Conservation (phyloP, 1,139 yeast genomes). For the Wickerhamomyces sp. region DNA sequence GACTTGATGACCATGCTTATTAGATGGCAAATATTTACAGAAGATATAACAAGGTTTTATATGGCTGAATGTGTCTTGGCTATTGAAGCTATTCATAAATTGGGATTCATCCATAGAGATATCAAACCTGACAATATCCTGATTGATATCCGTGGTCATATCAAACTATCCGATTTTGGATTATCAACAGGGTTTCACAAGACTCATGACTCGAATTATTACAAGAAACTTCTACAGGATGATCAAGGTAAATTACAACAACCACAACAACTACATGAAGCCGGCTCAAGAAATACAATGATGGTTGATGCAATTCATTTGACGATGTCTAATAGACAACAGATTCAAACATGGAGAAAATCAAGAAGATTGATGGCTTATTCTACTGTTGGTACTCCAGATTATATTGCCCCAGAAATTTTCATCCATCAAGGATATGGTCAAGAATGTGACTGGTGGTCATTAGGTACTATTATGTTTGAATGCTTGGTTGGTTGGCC, state of each 20-base stretch:
- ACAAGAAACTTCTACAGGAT: slow-evolving; percentile 66
- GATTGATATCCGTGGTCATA: slow-evolving; percentile 76
- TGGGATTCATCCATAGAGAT: slow-evolving; percentile 77
- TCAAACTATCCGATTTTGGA: slow-evolving; percentile 78
- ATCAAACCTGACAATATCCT: slow-evolving; percentile 77
- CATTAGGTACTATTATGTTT: slow-evolving; percentile 96
- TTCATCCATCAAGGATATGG: slow-evolving; percentile 97
- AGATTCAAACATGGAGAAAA: slow-evolving; percentile 98
- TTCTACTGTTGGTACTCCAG: slow-evolving; percentile 98
- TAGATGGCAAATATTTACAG: slow-evolving; percentile 83
- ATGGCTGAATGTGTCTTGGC: slow-evolving; percentile 87
- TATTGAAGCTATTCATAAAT: slow-evolving; percentile 74
- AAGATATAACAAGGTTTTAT: slow-evolving; percentile 76
- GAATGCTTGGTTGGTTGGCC: slow-evolving; percentile 99
- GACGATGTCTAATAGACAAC: slow-evolving; percentile 94
- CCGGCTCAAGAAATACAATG: slow-evolving; percentile 62
- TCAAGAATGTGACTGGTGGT: slow-evolving; percentile 99
- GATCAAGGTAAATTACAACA: slow-evolving; percentile 28
- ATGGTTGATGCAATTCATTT: slow-evolving; percentile 93
- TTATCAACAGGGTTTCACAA: slow-evolving; percentile 81
- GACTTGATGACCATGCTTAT: slow-evolving; percentile 85
- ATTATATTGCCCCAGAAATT: slow-evolving; percentile 97
- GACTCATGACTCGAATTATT: slow-evolving; percentile 77
- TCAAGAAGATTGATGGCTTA: slow-evolving; percentile 96
- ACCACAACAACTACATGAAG: slow-evolving; percentile 27